Conservation (phyloP, 2,329 filamentous ascomycete genomes). For the Colletotrichum simmondsii region DNA sequence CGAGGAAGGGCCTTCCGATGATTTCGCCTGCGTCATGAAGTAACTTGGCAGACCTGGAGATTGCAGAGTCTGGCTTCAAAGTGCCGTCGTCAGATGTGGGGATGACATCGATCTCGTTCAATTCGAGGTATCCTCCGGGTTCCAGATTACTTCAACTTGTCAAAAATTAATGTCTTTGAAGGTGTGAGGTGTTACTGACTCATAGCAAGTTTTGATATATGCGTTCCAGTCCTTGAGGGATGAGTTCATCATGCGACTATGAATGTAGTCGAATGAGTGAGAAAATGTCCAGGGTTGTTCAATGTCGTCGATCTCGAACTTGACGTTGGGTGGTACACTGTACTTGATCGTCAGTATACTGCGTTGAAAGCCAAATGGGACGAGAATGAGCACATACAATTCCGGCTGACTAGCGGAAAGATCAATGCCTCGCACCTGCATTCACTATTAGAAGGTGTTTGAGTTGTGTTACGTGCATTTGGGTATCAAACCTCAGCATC, state of each 20-base stretch:
- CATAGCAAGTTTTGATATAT: conserved; percentile 42
- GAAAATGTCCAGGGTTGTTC: conserved; percentile 46
- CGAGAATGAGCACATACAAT: conserved; percentile 37
- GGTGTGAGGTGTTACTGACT: conserved; percentile 25
- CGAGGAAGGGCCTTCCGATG: conserved; percentile 42
- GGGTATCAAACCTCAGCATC: neutral
- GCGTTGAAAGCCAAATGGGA: too few relatives aligned
- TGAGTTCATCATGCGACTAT: neutral
- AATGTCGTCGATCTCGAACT: conserved; percentile 52
- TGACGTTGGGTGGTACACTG: conserved; percentile 54
- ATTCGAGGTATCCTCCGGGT: conserved; percentile 43
- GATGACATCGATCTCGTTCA: conserved; percentile 51
- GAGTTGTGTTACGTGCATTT: too few relatives aligned
- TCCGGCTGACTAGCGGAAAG: conserved; percentile 51
- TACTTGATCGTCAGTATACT: neutral
- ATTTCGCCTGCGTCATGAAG: conserved; percentile 43
- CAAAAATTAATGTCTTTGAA: too few relatives aligned
- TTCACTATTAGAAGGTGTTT: too few relatives aligned
- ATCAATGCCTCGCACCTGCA: conserved; percentile 44
- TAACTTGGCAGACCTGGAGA: conserved; percentile 44
- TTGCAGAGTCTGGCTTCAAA: conserved; percentile 35
- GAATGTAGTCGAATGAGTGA: conserved; percentile 26
- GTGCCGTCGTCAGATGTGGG: conserved; percentile 54
- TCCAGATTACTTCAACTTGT: conserved; percentile 39
- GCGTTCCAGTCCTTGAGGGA: neutral